These are phyloP conservation scores for Eragrostis nindensis DNA, from an alignment of 176 grass and related monocot species.

Conservation along the genomic window DNA sequence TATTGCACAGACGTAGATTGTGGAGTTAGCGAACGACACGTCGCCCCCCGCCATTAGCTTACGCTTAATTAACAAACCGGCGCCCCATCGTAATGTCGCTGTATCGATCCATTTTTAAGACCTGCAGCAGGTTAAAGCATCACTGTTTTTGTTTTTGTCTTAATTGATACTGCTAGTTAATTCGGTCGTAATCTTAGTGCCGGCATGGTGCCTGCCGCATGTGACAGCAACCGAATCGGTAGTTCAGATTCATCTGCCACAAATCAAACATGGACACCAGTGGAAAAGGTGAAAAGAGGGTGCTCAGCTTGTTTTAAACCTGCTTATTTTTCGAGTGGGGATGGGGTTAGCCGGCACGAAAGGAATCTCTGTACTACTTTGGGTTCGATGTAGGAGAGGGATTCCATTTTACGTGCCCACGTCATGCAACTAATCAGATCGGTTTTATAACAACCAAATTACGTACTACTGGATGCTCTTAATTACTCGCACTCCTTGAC, in stretches of 20 bases:
- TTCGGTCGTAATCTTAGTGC: conserved; percentile 26
- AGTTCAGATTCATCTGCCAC: not conserved
- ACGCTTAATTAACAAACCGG: not conserved
- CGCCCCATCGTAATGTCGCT: not conserved
- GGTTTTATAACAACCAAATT: not conserved
- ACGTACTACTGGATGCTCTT: not conserved
- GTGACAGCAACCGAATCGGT: conserved; percentile 15
- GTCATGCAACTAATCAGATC: conserved; percentile 12
- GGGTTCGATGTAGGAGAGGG: not conserved
- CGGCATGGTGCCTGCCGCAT: conserved; percentile 1
- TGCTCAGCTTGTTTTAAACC: not conserved
- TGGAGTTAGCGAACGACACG: not conserved
- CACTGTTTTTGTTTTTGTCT: not conserved
- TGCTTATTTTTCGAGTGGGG: not conserved
- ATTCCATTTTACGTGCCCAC: conserved; percentile 15
- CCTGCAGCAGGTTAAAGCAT: not conserved
- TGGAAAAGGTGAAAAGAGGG: not conserved
- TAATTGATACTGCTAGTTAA: not conserved
- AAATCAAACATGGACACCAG: too few relatives aligned
- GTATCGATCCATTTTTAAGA: not conserved
- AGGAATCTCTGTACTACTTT: conserved; percentile 29
- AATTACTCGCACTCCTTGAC: not conserved
- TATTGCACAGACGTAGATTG: too few relatives aligned
- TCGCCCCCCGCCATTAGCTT: not conserved
- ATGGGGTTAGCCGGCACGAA: conserved; percentile 17